Percentiles rank a stretch among this genome's conserved stretches.
phyloP scores from a whole-genome alignment of 768 basidiomycete species.

The Tulasnella sp. region DNA sequence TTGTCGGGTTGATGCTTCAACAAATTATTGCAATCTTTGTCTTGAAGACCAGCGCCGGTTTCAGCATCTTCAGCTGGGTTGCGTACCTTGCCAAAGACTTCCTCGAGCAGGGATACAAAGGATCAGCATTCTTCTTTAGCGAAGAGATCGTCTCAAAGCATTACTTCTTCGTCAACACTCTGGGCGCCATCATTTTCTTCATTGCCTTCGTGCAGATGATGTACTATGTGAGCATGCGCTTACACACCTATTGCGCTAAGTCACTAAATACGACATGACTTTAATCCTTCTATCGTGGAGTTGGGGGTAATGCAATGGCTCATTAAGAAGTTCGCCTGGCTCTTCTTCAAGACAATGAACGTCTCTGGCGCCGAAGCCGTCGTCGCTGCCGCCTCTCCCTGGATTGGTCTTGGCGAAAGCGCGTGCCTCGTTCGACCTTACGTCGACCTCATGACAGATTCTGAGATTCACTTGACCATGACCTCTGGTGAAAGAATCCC shows the following conservation, averaged over 20 bases:
- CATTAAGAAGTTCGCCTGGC: constrained; percentile 83
- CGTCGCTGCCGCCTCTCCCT: constrained; percentile 44
- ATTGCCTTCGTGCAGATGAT: constrained; percentile 88
- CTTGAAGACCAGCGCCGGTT: constrained; percentile 80
- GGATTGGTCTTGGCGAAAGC: constrained; percentile 86
- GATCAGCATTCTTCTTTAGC: constrained; percentile 81
- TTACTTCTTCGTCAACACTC: constrained; percentile 61
- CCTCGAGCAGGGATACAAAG: constrained; percentile 59
- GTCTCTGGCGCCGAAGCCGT: constrained; percentile 94
- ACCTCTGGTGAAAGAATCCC: constrained; percentile 56
- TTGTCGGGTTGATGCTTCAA: constrained; percentile 83
- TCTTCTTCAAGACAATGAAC: constrained; percentile 89
- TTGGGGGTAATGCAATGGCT: constrained; percentile 93
- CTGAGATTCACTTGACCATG: constrained; percentile 85
- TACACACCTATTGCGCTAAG: constrained; percentile 37
- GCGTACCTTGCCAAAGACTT: constrained; percentile 75
- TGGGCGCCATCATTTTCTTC: constrained; percentile 82
- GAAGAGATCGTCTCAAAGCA: constrained; percentile 56
- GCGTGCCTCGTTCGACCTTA: constrained; percentile 83
- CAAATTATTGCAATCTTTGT: constrained; percentile 86
- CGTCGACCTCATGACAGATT: constrained; percentile 77
- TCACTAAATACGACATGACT: too few relatives aligned
- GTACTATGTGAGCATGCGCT: constrained; percentile 69
- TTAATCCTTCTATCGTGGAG: constrained; percentile 29
- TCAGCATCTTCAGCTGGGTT: constrained; percentile 78